Percentiles rank a stretch among this genome's conserved stretches.
Conservation (phyloP, 2,329 filamentous ascomycete species). For the Cordyceps javanica region DNA sequence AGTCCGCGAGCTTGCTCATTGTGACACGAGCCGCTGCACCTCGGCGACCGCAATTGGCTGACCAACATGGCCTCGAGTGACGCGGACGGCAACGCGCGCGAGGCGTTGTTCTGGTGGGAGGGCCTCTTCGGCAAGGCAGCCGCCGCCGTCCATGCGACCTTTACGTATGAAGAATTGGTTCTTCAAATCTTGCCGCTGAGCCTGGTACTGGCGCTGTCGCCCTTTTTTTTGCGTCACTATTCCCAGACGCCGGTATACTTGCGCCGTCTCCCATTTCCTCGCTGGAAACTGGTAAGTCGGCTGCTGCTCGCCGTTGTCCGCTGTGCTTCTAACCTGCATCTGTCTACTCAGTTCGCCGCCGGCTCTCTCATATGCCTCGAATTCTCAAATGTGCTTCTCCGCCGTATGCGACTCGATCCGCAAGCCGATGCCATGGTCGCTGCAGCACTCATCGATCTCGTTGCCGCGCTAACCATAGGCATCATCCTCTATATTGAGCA, state of each 20-base stretch:
- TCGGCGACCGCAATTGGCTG: background rate
- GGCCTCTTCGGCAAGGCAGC: background rate
- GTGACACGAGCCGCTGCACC: background rate
- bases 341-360: background rate
- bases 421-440: slow-evolving; percentile 9
- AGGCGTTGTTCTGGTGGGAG: background rate
- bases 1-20: background rate
- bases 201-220: slow-evolving; percentile 2
- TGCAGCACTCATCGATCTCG: slow-evolving; percentile 5
- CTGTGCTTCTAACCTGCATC: background rate
- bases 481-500: slow-evolving; percentile 7
- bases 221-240: slow-evolving; percentile 8
- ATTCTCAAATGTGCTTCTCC: background rate
- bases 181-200: background rate
- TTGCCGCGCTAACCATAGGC: slow-evolving; percentile 1
- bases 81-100: background rate
- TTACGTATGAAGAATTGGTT: slow-evolving; percentile 4
- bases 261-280: background rate
- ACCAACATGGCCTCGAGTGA: background rate
- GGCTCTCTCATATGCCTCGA: background rate
- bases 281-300: slow-evolving; percentile 1
- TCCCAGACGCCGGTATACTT: slow-evolving; percentile 1
- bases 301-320: background rate
- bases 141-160: background rate
- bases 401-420: slow-evolving; percentile 4